Conservation (phyloP, 2,329 filamentous ascomycete species). For the Didymella segeticola region DNA sequence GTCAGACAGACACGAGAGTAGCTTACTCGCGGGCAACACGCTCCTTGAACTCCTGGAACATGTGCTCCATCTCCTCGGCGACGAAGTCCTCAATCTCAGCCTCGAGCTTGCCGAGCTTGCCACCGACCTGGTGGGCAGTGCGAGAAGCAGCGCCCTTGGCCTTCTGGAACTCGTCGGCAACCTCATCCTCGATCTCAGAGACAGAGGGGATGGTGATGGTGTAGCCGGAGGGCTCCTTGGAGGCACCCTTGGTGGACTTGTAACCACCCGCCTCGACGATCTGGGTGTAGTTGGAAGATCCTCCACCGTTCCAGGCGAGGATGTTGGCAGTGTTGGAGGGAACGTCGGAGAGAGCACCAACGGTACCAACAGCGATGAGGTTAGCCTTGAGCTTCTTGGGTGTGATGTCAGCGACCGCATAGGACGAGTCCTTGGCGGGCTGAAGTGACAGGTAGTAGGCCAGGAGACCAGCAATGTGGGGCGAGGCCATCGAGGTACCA, state of each 20-base stretch:
- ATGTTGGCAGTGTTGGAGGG: conserved; percentile 89
- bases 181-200: conserved; percentile 46
- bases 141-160: conserved; percentile 48
- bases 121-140: conserved; percentile 52
- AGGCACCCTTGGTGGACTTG: conserved; percentile 54
- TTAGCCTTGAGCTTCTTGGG: conserved; percentile 93
- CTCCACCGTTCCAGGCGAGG: conserved; percentile 98
- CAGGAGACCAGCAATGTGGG: conserved; percentile 83
- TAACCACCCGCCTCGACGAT: conserved; percentile 80
- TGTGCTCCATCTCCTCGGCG: conserved; percentile 57
- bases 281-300: conserved; percentile 85
- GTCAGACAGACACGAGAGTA: neutral
- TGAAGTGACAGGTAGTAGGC: conserved; percentile 98
- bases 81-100: conserved; percentile 56
- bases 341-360: conserved; percentile 78
- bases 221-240: conserved; percentile 48
- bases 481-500: conserved; percentile 72
- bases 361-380: conserved; percentile 82
- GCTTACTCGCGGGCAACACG: conserved; percentile 44
- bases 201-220: conserved; percentile 48
- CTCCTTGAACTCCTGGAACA: conserved; percentile 61
- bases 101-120: conserved; percentile 56
- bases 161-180: conserved; percentile 45
- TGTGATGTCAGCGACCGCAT: conserved; percentile 85
- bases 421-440: conserved; percentile 87